Percentiles rank a stretch among this genome's conserved stretches.
phyloP scores from a whole-genome alignment of 1,139 yeast species.

The Pneumocystis sp. region DNA sequence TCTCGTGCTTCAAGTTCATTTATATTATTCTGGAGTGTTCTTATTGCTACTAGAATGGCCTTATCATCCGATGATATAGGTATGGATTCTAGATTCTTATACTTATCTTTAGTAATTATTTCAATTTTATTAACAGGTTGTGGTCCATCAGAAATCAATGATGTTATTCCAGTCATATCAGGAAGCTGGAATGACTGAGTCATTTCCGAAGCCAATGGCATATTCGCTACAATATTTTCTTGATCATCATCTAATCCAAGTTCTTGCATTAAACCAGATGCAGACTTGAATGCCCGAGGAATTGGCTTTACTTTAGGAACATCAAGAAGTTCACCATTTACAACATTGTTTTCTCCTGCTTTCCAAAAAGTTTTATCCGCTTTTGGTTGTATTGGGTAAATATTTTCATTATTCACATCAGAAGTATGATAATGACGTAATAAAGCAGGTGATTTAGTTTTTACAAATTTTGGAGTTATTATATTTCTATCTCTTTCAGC shows the following conservation, averaged over 20 bases:
- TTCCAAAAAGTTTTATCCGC: not conserved
- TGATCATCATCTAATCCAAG: conserved; percentile 6
- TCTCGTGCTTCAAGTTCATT: conserved; percentile 14
- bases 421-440: not conserved
- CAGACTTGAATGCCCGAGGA: conserved; percentile 7
- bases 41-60: conserved; percentile 14
- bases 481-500: not conserved
- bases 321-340: not conserved
- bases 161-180: not conserved
- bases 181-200: conserved; percentile 4
- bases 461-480: not conserved
- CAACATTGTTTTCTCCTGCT: not conserved
- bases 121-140: conserved; percentile 4
- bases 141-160: not conserved
- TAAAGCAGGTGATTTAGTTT: not conserved
- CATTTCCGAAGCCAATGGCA: conserved; percentile 6
- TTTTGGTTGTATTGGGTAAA: not conserved
- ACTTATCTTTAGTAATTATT: not conserved
- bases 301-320: not conserved
- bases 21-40: conserved; percentile 13
- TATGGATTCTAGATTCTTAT: conserved; percentile 10
- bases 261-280: conserved; percentile 8
- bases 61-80: conserved; percentile 16
- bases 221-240: not conserved
- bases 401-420: not conserved